Evolutionary conservation across 345 rosid species (phyloP).

Genomic region (Zanthoxylum bungeanum): DNA sequence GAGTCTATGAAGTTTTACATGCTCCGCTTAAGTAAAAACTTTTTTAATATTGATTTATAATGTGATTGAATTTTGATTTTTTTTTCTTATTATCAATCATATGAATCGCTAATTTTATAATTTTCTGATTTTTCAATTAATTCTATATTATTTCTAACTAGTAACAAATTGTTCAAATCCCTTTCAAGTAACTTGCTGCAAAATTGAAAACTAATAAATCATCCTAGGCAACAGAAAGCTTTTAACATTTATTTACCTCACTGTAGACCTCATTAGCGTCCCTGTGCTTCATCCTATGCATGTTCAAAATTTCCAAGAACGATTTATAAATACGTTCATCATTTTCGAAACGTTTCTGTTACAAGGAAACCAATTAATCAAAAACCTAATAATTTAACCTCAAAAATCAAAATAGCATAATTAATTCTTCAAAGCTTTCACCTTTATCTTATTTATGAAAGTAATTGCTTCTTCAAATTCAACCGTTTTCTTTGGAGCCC

Average conservation of each 20-base stretch:
- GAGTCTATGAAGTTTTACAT: too few relatives aligned
- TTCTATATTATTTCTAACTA: too few relatives aligned
- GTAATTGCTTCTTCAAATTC: conserved; percentile 82
- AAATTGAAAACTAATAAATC: not conserved
- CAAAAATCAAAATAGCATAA: conserved; percentile 9
- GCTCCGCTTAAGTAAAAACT: too few relatives aligned
- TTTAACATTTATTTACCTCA: conserved; percentile 47
- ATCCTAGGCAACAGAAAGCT: conserved; percentile 1
- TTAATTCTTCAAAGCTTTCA: conserved; percentile 15
- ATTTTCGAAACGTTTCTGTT: conserved; percentile 83
- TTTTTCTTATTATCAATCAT: too few relatives aligned
- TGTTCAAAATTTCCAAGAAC: conserved; percentile 78
- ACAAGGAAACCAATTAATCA: conserved; percentile 20
- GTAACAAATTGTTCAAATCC: too few relatives aligned
- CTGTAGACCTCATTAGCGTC: conserved; percentile 82
- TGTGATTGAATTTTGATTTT: too few relatives aligned
- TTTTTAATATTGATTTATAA: too few relatives aligned
- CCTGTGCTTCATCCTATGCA: conserved; percentile 87
- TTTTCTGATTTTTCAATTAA: too few relatives aligned
- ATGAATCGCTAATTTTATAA: too few relatives aligned
- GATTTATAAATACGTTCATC: conserved; percentile 85
- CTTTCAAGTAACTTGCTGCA: too few relatives aligned
- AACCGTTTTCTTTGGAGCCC: conserved; percentile 79
- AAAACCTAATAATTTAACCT: conserved; percentile 1
- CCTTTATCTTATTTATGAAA: conserved; percentile 88